These are phyloP conservation scores for Chaetomiaceae sp. DNA, from an alignment of 2,329 filamentous ascomycete genomes.

Conservation along the genomic window DNA sequence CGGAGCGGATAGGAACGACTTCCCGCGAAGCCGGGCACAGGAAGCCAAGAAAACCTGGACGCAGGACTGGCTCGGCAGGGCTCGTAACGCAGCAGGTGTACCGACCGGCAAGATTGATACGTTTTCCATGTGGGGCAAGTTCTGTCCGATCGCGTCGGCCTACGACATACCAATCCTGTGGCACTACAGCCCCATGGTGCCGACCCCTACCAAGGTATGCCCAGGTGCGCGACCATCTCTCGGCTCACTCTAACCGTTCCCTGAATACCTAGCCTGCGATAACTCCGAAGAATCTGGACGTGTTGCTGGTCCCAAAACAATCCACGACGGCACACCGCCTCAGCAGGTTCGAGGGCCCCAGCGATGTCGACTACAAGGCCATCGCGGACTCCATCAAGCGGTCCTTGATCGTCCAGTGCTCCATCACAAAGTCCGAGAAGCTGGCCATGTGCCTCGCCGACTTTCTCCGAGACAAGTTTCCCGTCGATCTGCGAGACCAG, in stretches of 20 bases:
- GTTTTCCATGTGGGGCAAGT: constrained; percentile 2
- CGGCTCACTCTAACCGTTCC: background rate
- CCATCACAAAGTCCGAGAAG: constrained; percentile 2
- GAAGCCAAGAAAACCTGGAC: constrained; percentile 13
- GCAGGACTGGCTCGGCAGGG: constrained; percentile 10
- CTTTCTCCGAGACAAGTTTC: constrained; percentile 1
- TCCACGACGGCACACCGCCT: constrained; percentile 11
- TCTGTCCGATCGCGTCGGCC: background rate
- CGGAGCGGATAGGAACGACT: background rate
- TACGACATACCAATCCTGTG: background rate
- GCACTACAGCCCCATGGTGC: constrained; percentile 5
- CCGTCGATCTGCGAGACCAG: constrained; percentile 10
- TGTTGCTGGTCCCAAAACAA: constrained; percentile 1
- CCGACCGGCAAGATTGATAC: constrained; percentile 9
- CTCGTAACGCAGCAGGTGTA: background rate
- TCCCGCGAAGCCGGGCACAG: constrained; percentile 10
- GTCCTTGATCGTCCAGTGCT: constrained; percentile 5
- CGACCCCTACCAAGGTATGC: constrained; percentile 1
- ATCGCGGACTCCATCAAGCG: constrained; percentile 8
- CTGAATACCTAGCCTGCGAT: background rate
- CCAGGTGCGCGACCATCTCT: too few relatives aligned
- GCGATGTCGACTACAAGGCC: constrained; percentile 10
- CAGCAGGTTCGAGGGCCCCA: constrained; percentile 13
- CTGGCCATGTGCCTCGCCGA: background rate
- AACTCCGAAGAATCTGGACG: background rate